Evolutionary conservation across 495 filamentous ascomycete genomes (phyloP).

Genomic region (Pseudoneurospora amorphoporcata): DNA sequence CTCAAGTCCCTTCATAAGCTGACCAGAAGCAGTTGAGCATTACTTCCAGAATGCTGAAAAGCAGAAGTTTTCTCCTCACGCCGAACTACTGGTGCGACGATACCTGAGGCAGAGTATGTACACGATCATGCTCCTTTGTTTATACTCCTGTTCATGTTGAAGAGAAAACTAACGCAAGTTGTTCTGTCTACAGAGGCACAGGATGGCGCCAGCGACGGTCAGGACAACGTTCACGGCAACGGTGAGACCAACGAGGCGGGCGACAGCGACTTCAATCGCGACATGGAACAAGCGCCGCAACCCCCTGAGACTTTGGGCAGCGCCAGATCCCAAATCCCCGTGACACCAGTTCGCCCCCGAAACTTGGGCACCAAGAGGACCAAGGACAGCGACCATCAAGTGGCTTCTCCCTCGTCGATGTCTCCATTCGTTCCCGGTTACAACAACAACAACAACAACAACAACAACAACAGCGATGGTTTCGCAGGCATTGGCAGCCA

Average conservation of each 20-base stretch:
- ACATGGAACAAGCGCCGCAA: neutral
- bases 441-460: neutral
- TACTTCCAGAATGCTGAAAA: conserved; percentile 31
- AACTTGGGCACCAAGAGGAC: neutral
- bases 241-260: neutral
- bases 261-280: neutral
- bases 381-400: neutral
- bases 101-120: conserved; percentile 8
- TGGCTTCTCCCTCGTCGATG: neutral
- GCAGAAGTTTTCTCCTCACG: conserved; percentile 23
- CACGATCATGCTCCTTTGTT: neutral
- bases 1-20: neutral
- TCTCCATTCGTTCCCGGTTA: neutral
- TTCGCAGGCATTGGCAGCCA: neutral
- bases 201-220: neutral
- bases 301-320: neutral
- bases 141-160: neutral
- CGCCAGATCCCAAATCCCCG: neutral
- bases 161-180: neutral
- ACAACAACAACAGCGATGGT: neutral
- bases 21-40: conserved; percentile 31
- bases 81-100: conserved; percentile 12
- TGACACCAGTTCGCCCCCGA: neutral
- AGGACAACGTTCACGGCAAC: neutral
- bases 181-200: neutral